Percentiles rank a stretch among this genome's conserved stretches.
These are phyloP conservation scores for Hirsutella thompsonii DNA, from an alignment of 2,329 filamentous ascomycete genomes.

Conservation along the genomic window DNA sequence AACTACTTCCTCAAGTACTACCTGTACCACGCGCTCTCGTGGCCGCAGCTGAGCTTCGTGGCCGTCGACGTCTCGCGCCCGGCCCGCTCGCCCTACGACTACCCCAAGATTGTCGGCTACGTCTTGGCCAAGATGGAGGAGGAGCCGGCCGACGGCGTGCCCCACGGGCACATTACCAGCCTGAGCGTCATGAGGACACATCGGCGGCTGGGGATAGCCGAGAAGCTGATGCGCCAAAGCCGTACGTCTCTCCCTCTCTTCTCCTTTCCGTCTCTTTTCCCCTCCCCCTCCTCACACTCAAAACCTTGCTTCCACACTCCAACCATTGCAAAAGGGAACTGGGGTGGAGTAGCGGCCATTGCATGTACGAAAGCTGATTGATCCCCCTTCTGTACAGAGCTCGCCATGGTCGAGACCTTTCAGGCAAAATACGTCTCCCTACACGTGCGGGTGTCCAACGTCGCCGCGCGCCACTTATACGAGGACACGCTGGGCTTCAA, in stretches of 20 bases:
- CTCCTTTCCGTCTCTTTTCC: neutral
- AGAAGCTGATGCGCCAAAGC: slow-evolving; percentile 94
- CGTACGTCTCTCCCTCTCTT: slow-evolving; percentile 44
- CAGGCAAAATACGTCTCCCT: slow-evolving; percentile 85
- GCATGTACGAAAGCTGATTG: neutral
- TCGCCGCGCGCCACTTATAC: slow-evolving; percentile 83
- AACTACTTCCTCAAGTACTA: slow-evolving; percentile 99
- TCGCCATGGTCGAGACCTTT: slow-evolving; percentile 94
- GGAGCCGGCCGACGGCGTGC: slow-evolving; percentile 79
- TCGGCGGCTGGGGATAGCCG: slow-evolving; percentile 76
- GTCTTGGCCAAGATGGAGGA: slow-evolving; percentile 99
- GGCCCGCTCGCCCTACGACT: slow-evolving; percentile 66
- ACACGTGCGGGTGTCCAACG: slow-evolving; percentile 90
- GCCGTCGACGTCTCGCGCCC: slow-evolving; percentile 84
- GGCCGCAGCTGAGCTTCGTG: slow-evolving; percentile 94
- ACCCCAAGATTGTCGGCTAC: slow-evolving; percentile 96
- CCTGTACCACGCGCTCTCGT: slow-evolving; percentile 95
- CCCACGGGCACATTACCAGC: slow-evolving; percentile 92
- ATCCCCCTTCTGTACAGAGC: slow-evolving; percentile 39
- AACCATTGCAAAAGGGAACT: no score
- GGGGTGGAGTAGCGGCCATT: no score
- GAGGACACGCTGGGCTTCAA: slow-evolving; percentile 82
- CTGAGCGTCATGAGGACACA: slow-evolving; percentile 95
- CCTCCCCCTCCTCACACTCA: neutral
- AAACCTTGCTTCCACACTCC: no score